These are phyloP conservation scores for Punctularia strigosozonata DNA, from an alignment of 768 basidiomycete genomes.

Conservation along the genomic window DNA sequence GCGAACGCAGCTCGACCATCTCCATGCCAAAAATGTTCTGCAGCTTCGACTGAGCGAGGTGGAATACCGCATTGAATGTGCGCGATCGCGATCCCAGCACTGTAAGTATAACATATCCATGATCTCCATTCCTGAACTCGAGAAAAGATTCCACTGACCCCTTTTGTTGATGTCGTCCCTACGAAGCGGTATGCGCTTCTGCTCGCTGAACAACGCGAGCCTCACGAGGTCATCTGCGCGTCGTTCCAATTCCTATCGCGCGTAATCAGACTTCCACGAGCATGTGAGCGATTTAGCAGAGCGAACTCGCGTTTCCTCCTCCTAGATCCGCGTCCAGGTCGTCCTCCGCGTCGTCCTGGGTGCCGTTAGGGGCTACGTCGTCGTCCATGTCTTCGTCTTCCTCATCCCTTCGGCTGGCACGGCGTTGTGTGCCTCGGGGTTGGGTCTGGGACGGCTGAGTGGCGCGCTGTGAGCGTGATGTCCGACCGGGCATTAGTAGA, in stretches of 20 bases:
- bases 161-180: constrained; percentile 85
- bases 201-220: constrained; percentile 73
- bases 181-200: constrained; percentile 50
- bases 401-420: not conserved
- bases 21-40: constrained; percentile 71
- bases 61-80: constrained; percentile 55
- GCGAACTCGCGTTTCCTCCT: constrained; percentile 1
- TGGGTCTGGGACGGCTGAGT: constrained; percentile 27
- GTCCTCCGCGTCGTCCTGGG: constrained; percentile 24
- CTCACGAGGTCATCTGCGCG: constrained; percentile 67
- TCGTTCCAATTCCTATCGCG: constrained; percentile 43
- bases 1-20: constrained; percentile 62
- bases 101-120: constrained; percentile 14
- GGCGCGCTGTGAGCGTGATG: constrained; percentile 27
- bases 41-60: constrained; percentile 52
- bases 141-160: constrained; percentile 27
- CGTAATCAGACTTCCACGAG: not conserved
- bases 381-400: constrained; percentile 15
- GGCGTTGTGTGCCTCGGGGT: constrained; percentile 21
- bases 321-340: constrained; percentile 20
- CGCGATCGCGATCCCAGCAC: constrained; percentile 39
- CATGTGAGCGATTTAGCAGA: not conserved
- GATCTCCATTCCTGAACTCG: not conserved
- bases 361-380: constrained; percentile 10
- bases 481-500: no score